Conservation (phyloP, 2,329 filamentous ascomycete species). For the Corynespora cassiicola region DNA sequence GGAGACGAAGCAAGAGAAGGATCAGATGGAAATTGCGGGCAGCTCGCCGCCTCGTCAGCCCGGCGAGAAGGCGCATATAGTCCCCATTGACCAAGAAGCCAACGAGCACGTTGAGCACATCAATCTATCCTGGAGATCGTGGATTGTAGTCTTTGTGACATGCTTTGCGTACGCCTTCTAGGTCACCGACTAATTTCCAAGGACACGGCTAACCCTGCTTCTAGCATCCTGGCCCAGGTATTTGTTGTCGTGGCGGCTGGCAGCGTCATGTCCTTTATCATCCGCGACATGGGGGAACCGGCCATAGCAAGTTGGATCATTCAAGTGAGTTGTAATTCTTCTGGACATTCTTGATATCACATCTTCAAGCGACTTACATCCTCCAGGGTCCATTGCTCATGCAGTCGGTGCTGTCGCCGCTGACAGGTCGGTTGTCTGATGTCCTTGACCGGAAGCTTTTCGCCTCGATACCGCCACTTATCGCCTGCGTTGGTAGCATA, state of each 20-base stretch:
- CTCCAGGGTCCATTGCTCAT: slow-evolving; percentile 62
- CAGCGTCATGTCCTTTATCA: slow-evolving; percentile 63
- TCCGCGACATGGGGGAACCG: slow-evolving; percentile 60
- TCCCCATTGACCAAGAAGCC: slow-evolving; percentile 36
- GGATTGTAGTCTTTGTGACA: slow-evolving; percentile 57
- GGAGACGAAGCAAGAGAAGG: slow-evolving; percentile 23
- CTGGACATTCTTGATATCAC: too few relatives aligned
- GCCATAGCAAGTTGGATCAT: slow-evolving; percentile 63
- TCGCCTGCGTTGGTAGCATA: slow-evolving; percentile 61
- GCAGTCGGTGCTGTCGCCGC: slow-evolving; percentile 63
- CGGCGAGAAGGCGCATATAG: slow-evolving; percentile 21
- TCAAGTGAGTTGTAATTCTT: slow-evolving; percentile 42
- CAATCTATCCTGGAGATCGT: slow-evolving; percentile 62
- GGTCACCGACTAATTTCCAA: slow-evolving; percentile 13
- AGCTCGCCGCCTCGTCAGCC: slow-evolving; percentile 9
- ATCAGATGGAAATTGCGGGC: slow-evolving; percentile 19
- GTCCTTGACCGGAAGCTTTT: slow-evolving; percentile 63
- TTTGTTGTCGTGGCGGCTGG: slow-evolving; percentile 64
- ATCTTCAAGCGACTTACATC: slow-evolving; percentile 4
- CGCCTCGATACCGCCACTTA: slow-evolving; percentile 58
- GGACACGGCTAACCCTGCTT: slow-evolving; percentile 4
- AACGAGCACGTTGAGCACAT: slow-evolving; percentile 47
- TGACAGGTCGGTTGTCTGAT: slow-evolving; percentile 64
- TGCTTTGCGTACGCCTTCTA: slow-evolving; percentile 51
- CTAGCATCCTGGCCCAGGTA: slow-evolving; percentile 58